A percentile compares a stretch with the other conserved stretches of the same genome.
These are phyloP conservation scores for Mycosphaerella sp. DNA, from an alignment of 2,329 filamentous ascomycete genomes.

Conservation along the genomic window DNA sequence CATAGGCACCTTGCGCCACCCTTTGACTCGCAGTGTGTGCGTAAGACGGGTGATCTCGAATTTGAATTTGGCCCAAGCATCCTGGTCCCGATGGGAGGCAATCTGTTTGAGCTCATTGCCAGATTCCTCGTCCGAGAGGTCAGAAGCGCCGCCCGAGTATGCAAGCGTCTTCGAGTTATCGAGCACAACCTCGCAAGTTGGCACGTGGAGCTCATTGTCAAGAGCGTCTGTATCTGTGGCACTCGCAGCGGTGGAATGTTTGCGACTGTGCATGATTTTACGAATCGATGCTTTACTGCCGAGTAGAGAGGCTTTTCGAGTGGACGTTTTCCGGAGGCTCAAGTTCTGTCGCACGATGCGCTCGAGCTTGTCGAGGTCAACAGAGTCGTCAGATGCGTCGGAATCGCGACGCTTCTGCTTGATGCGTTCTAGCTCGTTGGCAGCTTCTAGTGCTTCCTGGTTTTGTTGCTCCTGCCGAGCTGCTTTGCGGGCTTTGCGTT, in stretches of 20 bases:
- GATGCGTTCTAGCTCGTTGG: neutral
- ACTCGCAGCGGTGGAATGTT: slow-evolving; percentile 37
- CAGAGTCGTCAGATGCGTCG: slow-evolving; percentile 20
- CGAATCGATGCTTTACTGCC: slow-evolving; percentile 26
- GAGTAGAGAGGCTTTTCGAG: slow-evolving; percentile 18
- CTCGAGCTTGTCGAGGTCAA: slow-evolving; percentile 72
- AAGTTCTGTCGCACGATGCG: slow-evolving; percentile 64
- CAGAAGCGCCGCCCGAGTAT: slow-evolving; percentile 56
- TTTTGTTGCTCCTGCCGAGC: slow-evolving; percentile 10
- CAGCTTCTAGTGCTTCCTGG: slow-evolving; percentile 1
- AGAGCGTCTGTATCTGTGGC: slow-evolving; percentile 79
- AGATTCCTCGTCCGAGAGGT: slow-evolving; percentile 46
- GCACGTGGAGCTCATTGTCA: slow-evolving; percentile 77
- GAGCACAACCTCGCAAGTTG: slow-evolving; percentile 73
- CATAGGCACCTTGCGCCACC: slow-evolving; percentile 78
- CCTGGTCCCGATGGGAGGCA: slow-evolving; percentile 34
- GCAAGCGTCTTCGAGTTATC: slow-evolving; percentile 87
- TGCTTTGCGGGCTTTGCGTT: slow-evolving; percentile 34
- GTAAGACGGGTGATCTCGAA: slow-evolving; percentile 82
- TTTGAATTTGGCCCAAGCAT: slow-evolving; percentile 83
- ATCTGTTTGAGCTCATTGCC: slow-evolving; percentile 24
- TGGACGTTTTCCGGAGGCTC: slow-evolving; percentile 28
- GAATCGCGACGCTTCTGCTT: slow-evolving; percentile 15
- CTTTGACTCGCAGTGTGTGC: slow-evolving; percentile 83
- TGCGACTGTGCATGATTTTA: slow-evolving; percentile 29